phyloP scores from a whole-genome alignment of 208 protist species.

The Trypanosoma congolense region DNA sequence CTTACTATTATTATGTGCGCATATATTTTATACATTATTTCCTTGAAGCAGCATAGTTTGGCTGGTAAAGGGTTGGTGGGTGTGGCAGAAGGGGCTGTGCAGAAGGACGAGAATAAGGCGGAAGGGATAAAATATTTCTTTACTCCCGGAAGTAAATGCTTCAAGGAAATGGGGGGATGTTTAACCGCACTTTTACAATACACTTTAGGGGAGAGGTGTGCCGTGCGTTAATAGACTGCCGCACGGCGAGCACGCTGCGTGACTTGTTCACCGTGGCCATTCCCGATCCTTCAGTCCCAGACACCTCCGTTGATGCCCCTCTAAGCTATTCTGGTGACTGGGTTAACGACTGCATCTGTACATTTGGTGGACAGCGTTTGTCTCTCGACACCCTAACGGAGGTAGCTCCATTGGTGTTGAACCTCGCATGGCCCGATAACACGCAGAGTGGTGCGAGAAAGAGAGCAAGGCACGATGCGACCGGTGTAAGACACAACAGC shows the following conservation, averaged over 20 bases:
- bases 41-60: too few species aligned
- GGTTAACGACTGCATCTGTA: conserved; percentile 18
- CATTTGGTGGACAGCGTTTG: conserved; percentile 20
- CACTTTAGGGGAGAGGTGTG: conserved; percentile 12
- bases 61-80: too few species aligned
- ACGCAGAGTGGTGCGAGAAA: neutral
- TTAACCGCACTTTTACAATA: conserved; percentile 22
- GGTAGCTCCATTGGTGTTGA: conserved; percentile 8
- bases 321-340: conserved; percentile 1
- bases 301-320: neutral
- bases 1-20: too few species aligned
- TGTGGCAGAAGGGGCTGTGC: too few species aligned
- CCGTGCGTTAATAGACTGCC: conserved; percentile 14
- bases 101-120: neutral
- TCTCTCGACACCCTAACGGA: conserved; percentile 18
- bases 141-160: neutral
- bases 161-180: neutral
- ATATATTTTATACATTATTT: too few species aligned
- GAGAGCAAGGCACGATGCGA: neutral
- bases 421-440: conserved; percentile 5
- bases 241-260: conserved; percentile 10
- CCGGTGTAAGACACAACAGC: neutral
- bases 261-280: conserved; percentile 11
- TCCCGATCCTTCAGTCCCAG: neutral
- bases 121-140: neutral